Evolutionary conservation across 257 asterid genomes (phyloP).

Genomic region (Ballota nigra): DNA sequence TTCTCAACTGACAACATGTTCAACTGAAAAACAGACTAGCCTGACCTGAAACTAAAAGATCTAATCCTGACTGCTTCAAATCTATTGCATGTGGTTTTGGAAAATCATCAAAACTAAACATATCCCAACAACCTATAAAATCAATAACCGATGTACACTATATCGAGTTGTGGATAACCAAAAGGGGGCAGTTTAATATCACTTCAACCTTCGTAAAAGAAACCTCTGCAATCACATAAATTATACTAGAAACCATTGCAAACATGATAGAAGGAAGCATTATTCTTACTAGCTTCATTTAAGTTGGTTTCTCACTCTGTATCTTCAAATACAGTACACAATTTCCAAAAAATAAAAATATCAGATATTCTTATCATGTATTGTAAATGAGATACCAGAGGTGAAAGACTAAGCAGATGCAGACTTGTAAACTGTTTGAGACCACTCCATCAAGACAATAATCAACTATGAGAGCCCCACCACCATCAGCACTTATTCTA

Average conservation of each 20-base stretch:
- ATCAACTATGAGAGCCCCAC: conserved; percentile 95
- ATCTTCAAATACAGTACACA: not conserved
- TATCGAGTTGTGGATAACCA: not conserved
- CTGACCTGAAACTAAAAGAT: no score
- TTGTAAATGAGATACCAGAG: not conserved
- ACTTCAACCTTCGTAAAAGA: not conserved
- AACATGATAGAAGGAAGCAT: not conserved
- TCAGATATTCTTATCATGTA: not conserved
- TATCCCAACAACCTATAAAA: no score
- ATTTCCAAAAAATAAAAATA: not conserved
- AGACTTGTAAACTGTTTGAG: conserved; percentile 89
- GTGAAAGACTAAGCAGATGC: conserved; percentile 20
- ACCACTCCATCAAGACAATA: conserved; percentile 75
- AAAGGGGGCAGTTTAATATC: not conserved
- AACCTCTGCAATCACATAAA: not conserved
- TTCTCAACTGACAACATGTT: no score
- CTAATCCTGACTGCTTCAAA: no score
- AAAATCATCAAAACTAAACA: no score
- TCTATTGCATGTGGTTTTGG: no score
- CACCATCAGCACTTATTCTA: conserved; percentile 80
- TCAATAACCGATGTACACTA: not conserved
- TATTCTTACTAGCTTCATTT: not conserved
- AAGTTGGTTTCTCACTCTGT: not conserved
- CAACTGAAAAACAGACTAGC: no score
- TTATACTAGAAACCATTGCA: not conserved